Base-by-base conservation (phyloP, 2,329 filamentous ascomycete species). In the Aspergillus pseudoterreus region DNA sequence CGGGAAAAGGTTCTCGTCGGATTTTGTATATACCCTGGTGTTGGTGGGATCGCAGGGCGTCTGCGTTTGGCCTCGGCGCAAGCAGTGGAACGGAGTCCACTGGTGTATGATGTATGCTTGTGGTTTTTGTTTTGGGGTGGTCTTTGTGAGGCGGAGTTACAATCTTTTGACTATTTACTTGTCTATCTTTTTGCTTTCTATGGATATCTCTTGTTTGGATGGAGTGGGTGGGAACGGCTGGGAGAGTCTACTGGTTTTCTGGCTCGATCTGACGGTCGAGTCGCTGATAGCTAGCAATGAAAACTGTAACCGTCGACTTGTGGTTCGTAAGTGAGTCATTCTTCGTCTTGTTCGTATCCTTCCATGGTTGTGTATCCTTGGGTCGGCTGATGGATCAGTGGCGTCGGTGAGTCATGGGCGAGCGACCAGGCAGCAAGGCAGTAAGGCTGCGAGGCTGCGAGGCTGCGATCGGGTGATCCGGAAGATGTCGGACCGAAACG, bases 81-180 rank as follows among this genome's bases (percentile, higher is more conserved):
- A 45, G 60, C 57, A 51, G 54, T 54, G 57, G 52, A 54, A 33
- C 56, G 56, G 33, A 57, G 56, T 42, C 53, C 46, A 50, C 57
- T 63, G 58, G 45, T 65, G 62, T 65, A 65, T 57, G 59, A 64
- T 64, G 54, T 70, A 69, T 58, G 63, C 19, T 38, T 38, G 35
- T 38, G 35, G 14, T 15, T 38, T 38, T 8, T 17, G 19, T n/a
- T 41, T 61, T 62, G 56, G 56, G 55, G 57, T 57, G 55, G 58
- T 56, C 56, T 57, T 56, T 52, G 62, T 58, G 51, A 52, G 8
- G 39, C 6, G 39, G 15, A 19, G 15, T 55, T 58, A 57, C 57
- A 45, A 55, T 60, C 54, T 50, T 59, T 58, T 54, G n/a, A 49
- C 50, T 53, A 51, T 58, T 57, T 55, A 51, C 57, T 11, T 47